Conservation (phyloP, 805 yeast species). For the Kurtzmaniella cleridarum region DNA sequence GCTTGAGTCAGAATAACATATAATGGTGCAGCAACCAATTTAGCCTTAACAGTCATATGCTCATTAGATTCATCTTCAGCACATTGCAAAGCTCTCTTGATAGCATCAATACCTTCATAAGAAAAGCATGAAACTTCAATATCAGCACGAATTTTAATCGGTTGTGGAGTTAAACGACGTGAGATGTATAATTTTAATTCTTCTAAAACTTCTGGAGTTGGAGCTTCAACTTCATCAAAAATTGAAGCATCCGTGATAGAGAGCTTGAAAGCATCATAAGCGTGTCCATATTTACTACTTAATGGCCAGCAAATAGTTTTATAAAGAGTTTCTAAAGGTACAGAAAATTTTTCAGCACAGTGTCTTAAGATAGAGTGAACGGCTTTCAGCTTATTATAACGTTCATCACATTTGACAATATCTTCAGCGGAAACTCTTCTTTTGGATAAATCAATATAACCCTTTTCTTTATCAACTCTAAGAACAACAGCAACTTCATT, state of each 20-base stretch:
- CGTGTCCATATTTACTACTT: constrained; percentile 92
- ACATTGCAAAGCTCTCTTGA: constrained; percentile 78
- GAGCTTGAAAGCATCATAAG: constrained; percentile 93
- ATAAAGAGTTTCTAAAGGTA: constrained; percentile 81
- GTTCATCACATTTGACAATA: constrained; percentile 94
- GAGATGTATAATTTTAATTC: constrained; percentile 85
- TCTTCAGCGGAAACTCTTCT: constrained; percentile 98
- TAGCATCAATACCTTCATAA: constrained; percentile 97
- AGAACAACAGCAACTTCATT: constrained; percentile 97
- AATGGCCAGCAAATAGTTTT: constrained; percentile 95
- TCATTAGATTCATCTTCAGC: constrained; percentile 85
- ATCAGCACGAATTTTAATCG: constrained; percentile 97
- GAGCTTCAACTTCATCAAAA: constrained; percentile 73
- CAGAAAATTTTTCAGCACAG: constrained; percentile 93
- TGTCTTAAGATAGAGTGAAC: constrained; percentile 98
- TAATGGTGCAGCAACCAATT: constrained; percentile 95
- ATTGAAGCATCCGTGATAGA: constrained; percentile 89
- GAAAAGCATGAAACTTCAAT: constrained; percentile 95
- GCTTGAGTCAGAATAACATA: constrained; percentile 92
- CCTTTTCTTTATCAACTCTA: constrained; percentile 98
- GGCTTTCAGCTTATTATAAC: constrained; percentile 93
- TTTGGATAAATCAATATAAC: constrained; percentile 94
- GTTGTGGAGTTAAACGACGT: constrained; percentile 95
- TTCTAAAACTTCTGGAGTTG: constrained; percentile 67
- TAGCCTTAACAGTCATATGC: constrained; percentile 83